Evolutionary conservation across 2,329 filamentous ascomycete genomes (phyloP).

Genomic region (Amesomyces nigricolor): DNA sequence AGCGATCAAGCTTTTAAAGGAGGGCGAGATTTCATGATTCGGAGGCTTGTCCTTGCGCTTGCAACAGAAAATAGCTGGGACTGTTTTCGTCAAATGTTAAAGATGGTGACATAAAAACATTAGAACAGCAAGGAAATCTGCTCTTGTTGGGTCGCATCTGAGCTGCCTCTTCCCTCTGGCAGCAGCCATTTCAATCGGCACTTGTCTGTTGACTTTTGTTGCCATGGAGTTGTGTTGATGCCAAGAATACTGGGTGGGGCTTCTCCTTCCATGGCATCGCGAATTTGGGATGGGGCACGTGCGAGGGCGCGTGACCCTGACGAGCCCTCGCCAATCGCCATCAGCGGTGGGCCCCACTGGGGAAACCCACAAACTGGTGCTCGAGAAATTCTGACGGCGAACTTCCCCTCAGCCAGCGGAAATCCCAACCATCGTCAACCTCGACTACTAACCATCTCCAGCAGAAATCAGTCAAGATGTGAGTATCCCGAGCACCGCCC

Average conservation of each 20-base stretch:
- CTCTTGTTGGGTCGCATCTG: no score
- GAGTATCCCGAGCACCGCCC: slow-evolving; percentile 27
- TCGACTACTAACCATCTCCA: slow-evolving; percentile 34
- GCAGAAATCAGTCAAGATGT: slow-evolving; percentile 37
- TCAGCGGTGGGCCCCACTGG: slow-evolving; percentile 21
- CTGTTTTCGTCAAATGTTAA: no score
- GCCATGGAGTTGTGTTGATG: background rate
- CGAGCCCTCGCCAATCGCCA: slow-evolving; percentile 28
- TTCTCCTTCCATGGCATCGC: background rate
- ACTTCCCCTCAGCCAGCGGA: slow-evolving; percentile 31
- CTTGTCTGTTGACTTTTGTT: no score
- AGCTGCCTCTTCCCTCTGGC: no score
- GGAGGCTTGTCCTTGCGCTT: no score
- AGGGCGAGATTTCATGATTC: no score
- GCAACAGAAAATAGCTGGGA: no score
- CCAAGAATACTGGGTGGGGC: background rate
- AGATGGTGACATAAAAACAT: no score
- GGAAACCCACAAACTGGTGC: slow-evolving; percentile 30
- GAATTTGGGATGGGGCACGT: slow-evolving; percentile 2
- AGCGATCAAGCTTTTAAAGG: no score
- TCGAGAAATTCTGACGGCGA: slow-evolving; percentile 30
- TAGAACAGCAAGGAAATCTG: no score
- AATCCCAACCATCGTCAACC: slow-evolving; percentile 29
- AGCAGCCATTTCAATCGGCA: no score
- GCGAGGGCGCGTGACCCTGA: slow-evolving; percentile 20